phyloP scores from a whole-genome alignment of 2,329 filamentous ascomycete genomes.

The Claviceps spartinae region DNA sequence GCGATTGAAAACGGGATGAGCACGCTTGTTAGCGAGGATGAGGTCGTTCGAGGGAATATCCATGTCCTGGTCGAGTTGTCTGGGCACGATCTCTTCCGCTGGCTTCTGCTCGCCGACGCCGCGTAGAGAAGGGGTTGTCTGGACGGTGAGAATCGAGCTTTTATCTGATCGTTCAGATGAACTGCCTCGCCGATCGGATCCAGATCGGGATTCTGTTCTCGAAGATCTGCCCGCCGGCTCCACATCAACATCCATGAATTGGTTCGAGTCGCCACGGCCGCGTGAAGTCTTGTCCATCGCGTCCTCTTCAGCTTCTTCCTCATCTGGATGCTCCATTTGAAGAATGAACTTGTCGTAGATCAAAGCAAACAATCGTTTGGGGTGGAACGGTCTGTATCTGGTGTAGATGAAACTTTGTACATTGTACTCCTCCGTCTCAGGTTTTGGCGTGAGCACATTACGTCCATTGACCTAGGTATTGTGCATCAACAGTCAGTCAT shows the following conservation, averaged over 20 bases:
- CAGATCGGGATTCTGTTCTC: background rate
- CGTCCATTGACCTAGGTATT: constrained; percentile 26
- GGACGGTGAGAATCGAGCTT: constrained; percentile 12
- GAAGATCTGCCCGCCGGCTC: constrained; percentile 6
- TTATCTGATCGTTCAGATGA: constrained; percentile 10
- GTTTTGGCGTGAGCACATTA: constrained; percentile 48
- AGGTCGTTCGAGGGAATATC: constrained; percentile 23
- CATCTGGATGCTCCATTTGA: constrained; percentile 29
- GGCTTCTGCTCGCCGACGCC: background rate
- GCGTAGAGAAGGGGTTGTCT: constrained; percentile 12
- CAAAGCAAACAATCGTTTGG: constrained; percentile 29
- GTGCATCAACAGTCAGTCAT: background rate
- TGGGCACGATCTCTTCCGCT: background rate
- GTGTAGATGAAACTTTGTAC: constrained; percentile 59
- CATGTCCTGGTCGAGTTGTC: constrained; percentile 5
- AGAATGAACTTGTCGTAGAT: constrained; percentile 37
- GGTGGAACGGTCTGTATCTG: constrained; percentile 41
- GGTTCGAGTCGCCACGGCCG: background rate
- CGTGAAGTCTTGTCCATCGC: constrained; percentile 12
- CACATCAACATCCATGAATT: constrained; percentile 11
- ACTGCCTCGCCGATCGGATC: constrained; percentile 3
- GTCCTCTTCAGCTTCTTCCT: constrained; percentile 21
- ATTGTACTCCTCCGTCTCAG: constrained; percentile 60
- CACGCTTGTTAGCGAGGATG: constrained; percentile 43
- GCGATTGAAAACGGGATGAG: constrained; percentile 34